Percentiles rank a stretch among this genome's conserved stretches.
Conservation (phyloP, 805 yeast species). For the Komagataella ulmi region DNA sequence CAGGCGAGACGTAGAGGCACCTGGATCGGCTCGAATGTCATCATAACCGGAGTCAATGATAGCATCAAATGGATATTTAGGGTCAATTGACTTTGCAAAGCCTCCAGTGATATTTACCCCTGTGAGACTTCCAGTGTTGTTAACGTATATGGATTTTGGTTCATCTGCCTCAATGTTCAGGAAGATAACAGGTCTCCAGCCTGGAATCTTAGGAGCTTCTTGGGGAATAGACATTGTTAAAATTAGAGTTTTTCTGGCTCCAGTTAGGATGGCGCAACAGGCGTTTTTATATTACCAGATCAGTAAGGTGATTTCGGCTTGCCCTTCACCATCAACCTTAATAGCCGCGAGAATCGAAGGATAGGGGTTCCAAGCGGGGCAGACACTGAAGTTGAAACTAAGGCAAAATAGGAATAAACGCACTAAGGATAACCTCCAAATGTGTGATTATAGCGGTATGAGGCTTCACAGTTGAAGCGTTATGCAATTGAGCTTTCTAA, state of each 20-base stretch:
- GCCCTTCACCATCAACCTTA: neutral
- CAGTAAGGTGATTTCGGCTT: neutral
- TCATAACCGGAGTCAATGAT: slow-evolving; percentile 29
- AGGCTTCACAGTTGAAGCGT: neutral
- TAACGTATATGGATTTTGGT: slow-evolving; percentile 15
- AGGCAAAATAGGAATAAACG: neutral
- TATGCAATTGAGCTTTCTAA: neutral
- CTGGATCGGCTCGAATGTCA: slow-evolving; percentile 25
- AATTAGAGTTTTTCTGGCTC: neutral
- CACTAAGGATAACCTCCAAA: neutral
- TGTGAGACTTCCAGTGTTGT: slow-evolving; percentile 13
- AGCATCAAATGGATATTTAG: slow-evolving; percentile 24
- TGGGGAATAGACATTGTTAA: neutral
- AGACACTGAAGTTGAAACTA: neutral
- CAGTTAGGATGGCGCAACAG: neutral
- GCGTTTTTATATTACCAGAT: neutral
- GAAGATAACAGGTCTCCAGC: slow-evolving; percentile 22
- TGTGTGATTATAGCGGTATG: neutral
- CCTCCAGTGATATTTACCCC: slow-evolving; percentile 21
- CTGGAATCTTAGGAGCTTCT: slow-evolving; percentile 8
- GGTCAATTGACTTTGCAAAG: slow-evolving; percentile 21
- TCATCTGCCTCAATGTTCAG: slow-evolving; percentile 21
- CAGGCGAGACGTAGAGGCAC: slow-evolving; percentile 17
- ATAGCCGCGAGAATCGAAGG: neutral
- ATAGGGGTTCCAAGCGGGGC: neutral